Evolutionary conservation across 1,284 basidiomycete genomes (phyloP), one percentile per base, ranked within the genome.

Genomic region (Fomitiporia mediterranea): DNA sequence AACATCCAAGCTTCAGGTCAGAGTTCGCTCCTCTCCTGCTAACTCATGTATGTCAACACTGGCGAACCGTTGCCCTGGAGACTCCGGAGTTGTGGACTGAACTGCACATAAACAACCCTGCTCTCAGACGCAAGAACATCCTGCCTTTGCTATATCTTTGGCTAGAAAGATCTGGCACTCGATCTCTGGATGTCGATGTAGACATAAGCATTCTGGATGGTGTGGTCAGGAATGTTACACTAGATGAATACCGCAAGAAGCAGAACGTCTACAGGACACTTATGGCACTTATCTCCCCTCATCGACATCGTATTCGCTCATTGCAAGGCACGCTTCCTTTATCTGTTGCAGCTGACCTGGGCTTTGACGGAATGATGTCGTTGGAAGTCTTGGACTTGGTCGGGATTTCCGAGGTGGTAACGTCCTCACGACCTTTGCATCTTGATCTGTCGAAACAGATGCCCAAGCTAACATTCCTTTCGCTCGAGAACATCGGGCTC

Each of bases 31-130:
- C 56, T 23, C 35, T 57, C 21, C 40, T 57, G 5, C 43, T 57
- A n/a, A 38, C 56, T 17, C 56, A 57, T 37, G 56, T 57, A 8
- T 57, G 42, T 32, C 50, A 38, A 19, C 49, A 35, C 19, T 57
- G 56, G 56, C 39, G 51, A 15, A 7, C 21, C 1, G 50, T 57
- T 6, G 51, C 39, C 25, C 13, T 48, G 17, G 56, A 44, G n/a
- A 57, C 42, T 21, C 56, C 23, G 35, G 47, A 52, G 15, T 51
- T 57, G 15, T 57, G 56, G 56, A 15, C 56, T 4, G 32, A 25
- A 4, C 21, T 55, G 32, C 32, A 38, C 17, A 48, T 55, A 11
- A 35, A 47, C 23, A 55, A 55, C 25, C 37, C 30, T 8, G 53
- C 53, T 35, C 30, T 55, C 13, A 21, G 44, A 23, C 43, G 53